Percentiles rank a stretch among this genome's conserved stretches.
phyloP scores from a whole-genome alignment of 2,329 filamentous ascomycete species.

The Raffaelea ambrosiae region DNA sequence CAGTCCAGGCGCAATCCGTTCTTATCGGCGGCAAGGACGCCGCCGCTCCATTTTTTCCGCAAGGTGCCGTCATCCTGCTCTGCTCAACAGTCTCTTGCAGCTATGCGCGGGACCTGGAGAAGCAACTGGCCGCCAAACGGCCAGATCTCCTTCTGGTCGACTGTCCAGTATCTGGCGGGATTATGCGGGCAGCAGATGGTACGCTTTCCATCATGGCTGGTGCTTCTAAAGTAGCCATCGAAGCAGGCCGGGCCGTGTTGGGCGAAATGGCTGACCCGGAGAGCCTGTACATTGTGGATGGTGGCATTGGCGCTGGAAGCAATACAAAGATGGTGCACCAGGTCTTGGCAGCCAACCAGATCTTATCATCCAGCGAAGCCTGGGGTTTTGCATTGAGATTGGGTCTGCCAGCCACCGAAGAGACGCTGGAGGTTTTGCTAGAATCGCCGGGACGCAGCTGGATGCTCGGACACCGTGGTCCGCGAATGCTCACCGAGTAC shows the following conservation, averaged over 20 bases:
- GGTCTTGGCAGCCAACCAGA: slow-evolving; percentile 54
- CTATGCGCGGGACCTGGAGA: slow-evolving; percentile 53
- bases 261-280: slow-evolving; percentile 51
- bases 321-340: slow-evolving; percentile 59
- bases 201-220: slow-evolving; percentile 70
- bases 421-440: slow-evolving; percentile 32
- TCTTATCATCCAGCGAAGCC: slow-evolving; percentile 50
- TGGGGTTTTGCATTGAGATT: slow-evolving; percentile 50
- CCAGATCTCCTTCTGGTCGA: slow-evolving; percentile 61
- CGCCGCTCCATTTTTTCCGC: slow-evolving; percentile 39
- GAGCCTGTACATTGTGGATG: slow-evolving; percentile 56
- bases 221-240: slow-evolving; percentile 47
- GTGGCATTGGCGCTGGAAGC: slow-evolving; percentile 50
- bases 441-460: slow-evolving; percentile 45
- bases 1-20: slow-evolving; percentile 57
- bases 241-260: slow-evolving; percentile 49
- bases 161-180: slow-evolving; percentile 64
- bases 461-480: slow-evolving; percentile 53
- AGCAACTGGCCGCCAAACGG: slow-evolving; percentile 47
- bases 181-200: slow-evolving; percentile 58
- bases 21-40: slow-evolving; percentile 51
- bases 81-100: slow-evolving; percentile 63
- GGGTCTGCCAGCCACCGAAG: slow-evolving; percentile 38
- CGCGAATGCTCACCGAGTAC: slow-evolving; percentile 44
- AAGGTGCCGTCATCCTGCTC: slow-evolving; percentile 53